Evolutionary conservation across 1,139 yeast species (phyloP).

Genomic region (Petasospora fabianii): DNA sequence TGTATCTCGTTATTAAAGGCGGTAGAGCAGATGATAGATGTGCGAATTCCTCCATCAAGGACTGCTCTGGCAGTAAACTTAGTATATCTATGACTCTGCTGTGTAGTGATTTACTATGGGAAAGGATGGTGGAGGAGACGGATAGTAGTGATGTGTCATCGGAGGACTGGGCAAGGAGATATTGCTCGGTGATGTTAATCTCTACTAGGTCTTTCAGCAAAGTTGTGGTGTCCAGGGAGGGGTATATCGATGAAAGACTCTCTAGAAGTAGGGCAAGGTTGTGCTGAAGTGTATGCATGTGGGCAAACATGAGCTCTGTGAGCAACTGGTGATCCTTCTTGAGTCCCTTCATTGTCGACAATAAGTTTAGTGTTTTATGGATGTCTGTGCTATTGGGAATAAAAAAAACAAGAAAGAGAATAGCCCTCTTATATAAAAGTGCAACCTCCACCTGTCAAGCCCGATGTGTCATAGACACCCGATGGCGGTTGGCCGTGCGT

Average conservation of each 20-base stretch:
- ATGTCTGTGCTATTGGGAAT: no score
- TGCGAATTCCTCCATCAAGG: not conserved
- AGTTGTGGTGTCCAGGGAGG: not conserved
- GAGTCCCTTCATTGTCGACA: constrained; percentile 12
- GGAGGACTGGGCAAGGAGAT: constrained; percentile 7
- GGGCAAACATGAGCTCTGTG: constrained; percentile 12
- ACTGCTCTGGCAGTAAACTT: not conserved
- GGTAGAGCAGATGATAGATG: not conserved
- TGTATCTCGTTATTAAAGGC: constrained; percentile 2
- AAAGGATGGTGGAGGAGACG: not conserved
- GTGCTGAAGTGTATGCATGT: constrained; percentile 10
- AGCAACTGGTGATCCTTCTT: constrained; percentile 15
- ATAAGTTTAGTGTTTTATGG: not conserved
- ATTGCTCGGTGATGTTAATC: constrained; percentile 10
- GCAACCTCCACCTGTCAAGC: no score
- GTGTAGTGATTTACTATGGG: constrained; percentile 3
- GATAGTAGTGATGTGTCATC: constrained; percentile 3
- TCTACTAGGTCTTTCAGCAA: not conserved
- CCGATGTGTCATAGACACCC: no score
- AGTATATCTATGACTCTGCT: not conserved
- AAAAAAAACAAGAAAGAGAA: not conserved
- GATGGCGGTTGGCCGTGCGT: no score
- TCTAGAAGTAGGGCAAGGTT: constrained; percentile 1
- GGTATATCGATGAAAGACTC: constrained; percentile 1
- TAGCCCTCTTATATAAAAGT: not conserved